Base-by-base conservation (phyloP, 108 stramenopile species). In the Discostella stelligeroides region DNA sequence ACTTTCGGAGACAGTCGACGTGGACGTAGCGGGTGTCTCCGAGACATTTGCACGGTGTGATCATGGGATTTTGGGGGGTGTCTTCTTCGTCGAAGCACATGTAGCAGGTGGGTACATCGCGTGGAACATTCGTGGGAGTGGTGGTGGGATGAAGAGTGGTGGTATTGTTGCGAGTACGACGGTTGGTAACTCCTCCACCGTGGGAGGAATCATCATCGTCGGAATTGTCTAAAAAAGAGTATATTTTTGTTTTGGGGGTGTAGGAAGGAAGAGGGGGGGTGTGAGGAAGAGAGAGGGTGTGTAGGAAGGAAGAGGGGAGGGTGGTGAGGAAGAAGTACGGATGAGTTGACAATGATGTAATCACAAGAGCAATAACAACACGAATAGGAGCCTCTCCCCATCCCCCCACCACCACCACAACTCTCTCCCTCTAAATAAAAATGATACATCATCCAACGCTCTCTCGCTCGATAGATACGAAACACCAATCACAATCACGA, bases 41-140 rank as follows among this genome's bases (percentile, higher is more conserved):
- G 40, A 67, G 85, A 64, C 94, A 95, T 72, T 90, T 90, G 84
- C 94, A 95, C 13, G 43, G 43, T 21, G 91, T 87, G 29, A 95
- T 92, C 69, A 95, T 70, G 30, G 91, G 91, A 63, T 92, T 96
- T 50, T 76, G 75, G 23, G 84, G 79, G 10, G 89, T 83, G 71
- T 97, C 91, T 63, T 95, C 92, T 51, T 96, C 95, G 60, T 97
- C 96, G 60, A 97, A 98, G 73, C 97, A 98, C 95, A 97, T 97
- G 91, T 98, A 98, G 66, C 97, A 98, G 39, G 95, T 88, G 50
- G 89, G 92, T 38, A 56, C 85, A 58, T 95, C 95, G 20, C 83
- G 86, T 18, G 39, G 34, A 23, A 58, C 34, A 1, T n/a, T n/a
- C n/a, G n/a, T n/a, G n/a, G n/a, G n/a, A n/a, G n/a, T n/a, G n/a